Evolutionary conservation across 2,329 filamentous ascomycete genomes (phyloP).

Genomic region (Chaetomium olivaceum): DNA sequence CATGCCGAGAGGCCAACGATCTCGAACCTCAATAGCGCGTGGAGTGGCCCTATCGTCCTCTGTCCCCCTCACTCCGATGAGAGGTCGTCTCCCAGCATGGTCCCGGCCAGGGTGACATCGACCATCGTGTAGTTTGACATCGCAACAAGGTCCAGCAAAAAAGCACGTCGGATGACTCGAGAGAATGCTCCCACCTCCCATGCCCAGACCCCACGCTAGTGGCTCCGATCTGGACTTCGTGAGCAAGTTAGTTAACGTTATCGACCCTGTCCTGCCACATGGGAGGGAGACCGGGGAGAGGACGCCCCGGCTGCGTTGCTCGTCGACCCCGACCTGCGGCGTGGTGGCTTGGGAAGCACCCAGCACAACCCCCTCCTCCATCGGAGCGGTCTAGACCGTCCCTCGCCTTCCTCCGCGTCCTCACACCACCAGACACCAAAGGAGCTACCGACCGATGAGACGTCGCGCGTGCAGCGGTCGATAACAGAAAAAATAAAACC

Average conservation of each 20-base stretch:
- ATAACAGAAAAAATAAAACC: not conserved
- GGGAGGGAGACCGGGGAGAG: not conserved
- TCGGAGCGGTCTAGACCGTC: not conserved
- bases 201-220: not conserved
- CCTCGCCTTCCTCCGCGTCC: not conserved
- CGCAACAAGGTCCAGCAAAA: not conserved
- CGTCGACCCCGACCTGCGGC: not conserved
- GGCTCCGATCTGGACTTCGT: not conserved
- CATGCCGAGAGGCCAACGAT: not conserved
- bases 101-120: slow-evolving; percentile 10
- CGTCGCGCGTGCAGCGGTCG: not conserved
- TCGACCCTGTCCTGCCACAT: slow-evolving; percentile 10
- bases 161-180: not conserved
- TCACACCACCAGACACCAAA: not conserved
- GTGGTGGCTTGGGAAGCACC: not conserved
- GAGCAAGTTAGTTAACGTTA: not conserved
- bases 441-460: not conserved
- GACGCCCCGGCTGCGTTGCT: not conserved
- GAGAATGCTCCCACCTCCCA: not conserved
- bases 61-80: not conserved
- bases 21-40: not conserved
- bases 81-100: not conserved
- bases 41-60: not conserved
- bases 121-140: not conserved
- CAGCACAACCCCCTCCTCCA: not conserved